phyloP scores from a whole-genome alignment of 306 rosid genomes.

The Castanea crenata region DNA sequence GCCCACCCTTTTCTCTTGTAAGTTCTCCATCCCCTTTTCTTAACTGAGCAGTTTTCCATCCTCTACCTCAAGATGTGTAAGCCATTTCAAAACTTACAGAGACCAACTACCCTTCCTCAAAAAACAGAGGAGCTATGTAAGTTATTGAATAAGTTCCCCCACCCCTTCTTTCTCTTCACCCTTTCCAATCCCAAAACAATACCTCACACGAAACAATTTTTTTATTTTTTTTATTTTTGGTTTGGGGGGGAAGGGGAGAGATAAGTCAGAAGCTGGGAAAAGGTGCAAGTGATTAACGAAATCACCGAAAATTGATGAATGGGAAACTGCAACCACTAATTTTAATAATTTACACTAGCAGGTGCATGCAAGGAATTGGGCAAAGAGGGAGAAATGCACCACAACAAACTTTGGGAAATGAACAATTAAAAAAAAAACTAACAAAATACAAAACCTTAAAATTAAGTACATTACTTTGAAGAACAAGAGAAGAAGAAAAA shows the following conservation, averaged over 20 bases:
- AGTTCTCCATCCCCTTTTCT: too few species aligned
- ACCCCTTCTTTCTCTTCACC: too few species aligned
- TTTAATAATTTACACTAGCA: background rate
- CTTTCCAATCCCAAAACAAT: background rate
- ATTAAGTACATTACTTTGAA: background rate
- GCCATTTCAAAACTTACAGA: background rate
- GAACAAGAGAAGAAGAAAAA: conserved; percentile 2
- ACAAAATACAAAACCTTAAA: conserved; percentile 1
- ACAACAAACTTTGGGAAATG: background rate
- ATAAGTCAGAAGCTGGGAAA: background rate
- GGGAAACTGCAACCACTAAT: background rate
- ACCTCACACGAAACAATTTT: too few species aligned
- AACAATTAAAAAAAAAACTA: background rate
- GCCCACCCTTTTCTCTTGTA: too few species aligned
- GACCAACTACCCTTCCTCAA: background rate
- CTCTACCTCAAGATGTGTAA: background rate
- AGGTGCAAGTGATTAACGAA: background rate
- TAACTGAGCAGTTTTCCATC: too few species aligned
- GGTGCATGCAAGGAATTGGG: background rate
- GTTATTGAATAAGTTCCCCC: too few species aligned
- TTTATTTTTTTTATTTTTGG: too few species aligned
- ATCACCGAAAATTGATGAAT: background rate
- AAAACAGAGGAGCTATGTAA: background rate
- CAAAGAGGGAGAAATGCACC: background rate
- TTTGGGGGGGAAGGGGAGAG: too few species aligned